Base-by-base conservation (phyloP, 345 rosid species). In the Brassica cretica region DNA sequence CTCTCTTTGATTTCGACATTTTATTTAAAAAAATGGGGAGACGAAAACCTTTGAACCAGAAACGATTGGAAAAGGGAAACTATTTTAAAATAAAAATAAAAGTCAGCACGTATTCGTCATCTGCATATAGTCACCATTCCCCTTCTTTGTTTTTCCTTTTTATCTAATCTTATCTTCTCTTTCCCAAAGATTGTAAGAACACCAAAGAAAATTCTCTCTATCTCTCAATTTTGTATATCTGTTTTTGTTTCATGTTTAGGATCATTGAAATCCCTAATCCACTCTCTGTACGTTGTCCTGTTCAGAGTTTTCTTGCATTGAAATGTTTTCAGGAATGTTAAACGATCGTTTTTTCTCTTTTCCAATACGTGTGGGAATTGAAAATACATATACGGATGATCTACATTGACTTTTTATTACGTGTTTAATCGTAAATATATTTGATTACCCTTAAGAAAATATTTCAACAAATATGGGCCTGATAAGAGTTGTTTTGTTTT, bases 111-210 rank as follows among this genome's bases (percentile, higher is more conserved):
- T 62, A 51, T 61, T 62, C 55, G 69, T 61, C 29, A 51, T 39
- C 60, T 5, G 78, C 78, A 58, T 46, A 55, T 75, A 53, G 21
- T 16, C 21, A n/a, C 61, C 61, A 68, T 44, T 60, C 68, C 30
- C 75, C 68, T 76, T 46, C 24, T 33, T 18, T 4, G 6, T 64
- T 64, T 59, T 33, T 3, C 24, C 25, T 49, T 59, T 68, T 15
- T 64, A 15, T 56, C 76, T 51, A n/a, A 51, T 51, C 56, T n/a
- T n/a, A 65, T 55, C 70, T 12, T 64, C 69, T 35, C 37, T 64
- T 64, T 29, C 70, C 5, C 70, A 51, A 51, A 53, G 11, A 70
- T 71, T 69, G 81, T 77, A 71, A 77, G 81, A 77, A 77, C 76
- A 56, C 33, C 76, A 71, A 55, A 51, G 5, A n/a, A 51, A n/a